A percentile compares a stretch with the other conserved stretches of the same genome.
Evolutionary conservation across 306 rosid genomes (phyloP).

Genomic region (Spatholobus suberectus): DNA sequence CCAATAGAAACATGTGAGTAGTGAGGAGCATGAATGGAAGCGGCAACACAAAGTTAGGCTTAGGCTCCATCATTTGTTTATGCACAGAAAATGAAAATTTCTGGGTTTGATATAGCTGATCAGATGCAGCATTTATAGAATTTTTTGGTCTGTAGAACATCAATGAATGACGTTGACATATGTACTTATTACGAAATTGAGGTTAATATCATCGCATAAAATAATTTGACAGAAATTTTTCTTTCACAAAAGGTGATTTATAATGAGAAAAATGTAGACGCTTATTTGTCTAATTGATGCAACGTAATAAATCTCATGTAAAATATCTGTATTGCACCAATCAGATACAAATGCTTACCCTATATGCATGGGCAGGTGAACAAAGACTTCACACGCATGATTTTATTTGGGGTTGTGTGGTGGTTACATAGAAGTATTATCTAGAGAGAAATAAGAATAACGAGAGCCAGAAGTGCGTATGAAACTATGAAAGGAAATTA

Average conservation of each 20-base stretch:
- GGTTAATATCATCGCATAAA: neutral
- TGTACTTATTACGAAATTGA: neutral
- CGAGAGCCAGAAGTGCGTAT: neutral
- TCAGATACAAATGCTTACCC: neutral
- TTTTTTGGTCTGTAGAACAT: neutral
- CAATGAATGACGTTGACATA: slow-evolving; percentile 31
- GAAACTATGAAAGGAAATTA: no score
- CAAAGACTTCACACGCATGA: neutral
- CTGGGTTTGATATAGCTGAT: neutral
- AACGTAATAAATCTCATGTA: neutral
- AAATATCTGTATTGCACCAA: neutral
- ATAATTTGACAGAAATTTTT: neutral
- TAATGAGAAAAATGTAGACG: neutral
- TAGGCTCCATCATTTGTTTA: slow-evolving; percentile 17
- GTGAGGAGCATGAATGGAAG: slow-evolving; percentile 4
- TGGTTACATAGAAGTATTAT: neutral
- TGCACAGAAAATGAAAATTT: neutral
- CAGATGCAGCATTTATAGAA: slow-evolving; percentile 14
- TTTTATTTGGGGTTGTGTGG: neutral
- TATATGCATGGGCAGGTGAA: neutral
- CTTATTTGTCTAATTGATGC: neutral
- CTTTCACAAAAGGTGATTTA: neutral
- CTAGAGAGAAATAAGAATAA: neutral
- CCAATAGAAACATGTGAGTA: slow-evolving; percentile 20
- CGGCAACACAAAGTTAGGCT: neutral